Evolutionary conservation across 1,284 basidiomycete genomes (phyloP).

Genomic region (Ceratobasidium sp.): DNA sequence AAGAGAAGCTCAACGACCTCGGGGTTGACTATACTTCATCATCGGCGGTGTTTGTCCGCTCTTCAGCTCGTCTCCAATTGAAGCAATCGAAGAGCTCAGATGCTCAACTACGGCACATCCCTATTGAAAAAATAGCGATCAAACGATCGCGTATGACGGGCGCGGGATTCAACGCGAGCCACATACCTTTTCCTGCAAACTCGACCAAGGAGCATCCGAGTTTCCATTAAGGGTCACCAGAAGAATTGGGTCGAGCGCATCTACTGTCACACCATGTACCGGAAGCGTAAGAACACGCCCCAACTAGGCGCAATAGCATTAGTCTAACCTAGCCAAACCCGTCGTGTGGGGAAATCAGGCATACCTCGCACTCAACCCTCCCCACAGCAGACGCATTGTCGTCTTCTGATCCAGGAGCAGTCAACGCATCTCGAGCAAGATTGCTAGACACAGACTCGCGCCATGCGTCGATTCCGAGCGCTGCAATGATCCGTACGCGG

Average conservation of each 20-base stretch:
- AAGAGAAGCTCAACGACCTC: constrained; percentile 11
- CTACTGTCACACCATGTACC: constrained; percentile 19
- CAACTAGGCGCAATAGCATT: neutral
- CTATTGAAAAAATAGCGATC: constrained; percentile 1
- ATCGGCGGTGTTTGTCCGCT: constrained; percentile 35
- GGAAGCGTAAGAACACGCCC: constrained; percentile 38
- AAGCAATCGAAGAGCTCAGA: constrained; percentile 32
- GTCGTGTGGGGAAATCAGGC: constrained; percentile 11
- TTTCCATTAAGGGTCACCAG: constrained; percentile 38
- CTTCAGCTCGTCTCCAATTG: constrained; percentile 38
- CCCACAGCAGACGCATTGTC: constrained; percentile 6
- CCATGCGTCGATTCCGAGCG: constrained; percentile 34
- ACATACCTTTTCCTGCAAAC: constrained; percentile 35
- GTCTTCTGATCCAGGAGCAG: neutral
- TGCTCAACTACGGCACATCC: constrained; percentile 35
- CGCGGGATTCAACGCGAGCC: neutral
- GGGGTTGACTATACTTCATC: constrained; percentile 32
- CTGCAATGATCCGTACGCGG: constrained; percentile 30
- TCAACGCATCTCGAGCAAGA: constrained; percentile 11
- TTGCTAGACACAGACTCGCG: constrained; percentile 30
- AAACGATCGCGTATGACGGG: neutral
- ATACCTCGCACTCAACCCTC: constrained; percentile 38
- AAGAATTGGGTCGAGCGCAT: constrained; percentile 34
- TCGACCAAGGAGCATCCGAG: constrained; percentile 34
- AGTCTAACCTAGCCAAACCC: constrained; percentile 13